Conservation (phyloP, 2,329 filamentous ascomycete genomes). For the Dactylonectria estremocensis region DNA sequence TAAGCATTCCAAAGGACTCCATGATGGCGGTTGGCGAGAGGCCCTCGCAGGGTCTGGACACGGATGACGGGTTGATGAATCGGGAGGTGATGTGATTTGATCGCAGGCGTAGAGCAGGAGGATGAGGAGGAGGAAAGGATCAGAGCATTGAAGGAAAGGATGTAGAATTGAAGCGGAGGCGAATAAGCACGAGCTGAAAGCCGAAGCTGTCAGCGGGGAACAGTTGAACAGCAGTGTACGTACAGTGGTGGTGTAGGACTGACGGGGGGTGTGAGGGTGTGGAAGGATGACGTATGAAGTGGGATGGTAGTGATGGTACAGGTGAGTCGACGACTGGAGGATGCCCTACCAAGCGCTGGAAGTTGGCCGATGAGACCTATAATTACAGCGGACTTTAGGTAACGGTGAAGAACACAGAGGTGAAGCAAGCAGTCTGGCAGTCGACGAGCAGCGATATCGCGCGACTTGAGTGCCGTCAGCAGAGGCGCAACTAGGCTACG, state of each 20-base stretch:
- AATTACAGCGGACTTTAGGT: background rate
- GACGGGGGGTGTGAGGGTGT: constrained; percentile 28
- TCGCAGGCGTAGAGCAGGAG: constrained; percentile 15
- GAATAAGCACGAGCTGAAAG: constrained; percentile 21
- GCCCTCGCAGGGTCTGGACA: constrained; percentile 19
- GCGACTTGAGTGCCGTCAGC: constrained; percentile 1
- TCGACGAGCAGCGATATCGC: background rate
- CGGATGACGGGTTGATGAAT: constrained; percentile 1
- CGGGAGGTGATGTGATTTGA: background rate
- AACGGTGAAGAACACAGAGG: background rate
- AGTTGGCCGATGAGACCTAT: background rate
- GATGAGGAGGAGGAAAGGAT: constrained; percentile 5
- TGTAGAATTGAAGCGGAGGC: constrained; percentile 11
- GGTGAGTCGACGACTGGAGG: background rate
- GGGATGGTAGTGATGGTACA: background rate
- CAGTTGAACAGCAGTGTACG: background rate
- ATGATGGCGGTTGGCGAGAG: constrained; percentile 33
- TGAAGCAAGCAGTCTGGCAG: background rate
- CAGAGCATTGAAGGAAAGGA: constrained; percentile 12
- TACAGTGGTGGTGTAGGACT: constrained; percentile 13
- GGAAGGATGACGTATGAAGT: constrained; percentile 33
- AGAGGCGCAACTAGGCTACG: background rate
- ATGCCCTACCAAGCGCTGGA: background rate
- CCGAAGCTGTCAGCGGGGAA: constrained; percentile 34
- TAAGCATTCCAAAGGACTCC: constrained; percentile 69